A percentile compares a stretch with the other conserved stretches of the same genome.
Conservation (phyloP, 768 basidiomycete species). For the Phlebiopsis flavidoalba region DNA sequence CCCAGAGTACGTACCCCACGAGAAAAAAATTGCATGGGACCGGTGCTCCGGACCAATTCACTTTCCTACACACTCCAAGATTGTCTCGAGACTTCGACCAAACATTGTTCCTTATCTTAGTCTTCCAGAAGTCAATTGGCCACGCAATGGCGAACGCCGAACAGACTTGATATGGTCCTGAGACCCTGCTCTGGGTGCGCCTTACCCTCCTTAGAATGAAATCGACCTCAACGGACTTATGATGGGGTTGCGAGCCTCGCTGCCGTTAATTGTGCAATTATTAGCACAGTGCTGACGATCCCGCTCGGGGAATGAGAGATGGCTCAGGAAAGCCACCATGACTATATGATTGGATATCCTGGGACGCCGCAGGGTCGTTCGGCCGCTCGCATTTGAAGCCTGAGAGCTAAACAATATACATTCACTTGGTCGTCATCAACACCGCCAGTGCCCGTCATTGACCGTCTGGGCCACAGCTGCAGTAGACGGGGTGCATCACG, state of each 20-base stretch:
- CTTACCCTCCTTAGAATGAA: neutral
- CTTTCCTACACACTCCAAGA: neutral
- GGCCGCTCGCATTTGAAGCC: neutral
- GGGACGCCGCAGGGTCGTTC: neutral
- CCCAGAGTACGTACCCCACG: neutral
- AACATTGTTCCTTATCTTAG: neutral
- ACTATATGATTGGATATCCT: neutral
- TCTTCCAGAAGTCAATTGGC: neutral
- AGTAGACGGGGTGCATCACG: neutral
- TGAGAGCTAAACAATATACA: conserved; percentile 1
- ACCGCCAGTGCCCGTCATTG: conserved; percentile 7
- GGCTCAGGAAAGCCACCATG: neutral
- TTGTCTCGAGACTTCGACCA: neutral
- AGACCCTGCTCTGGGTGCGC: neutral
- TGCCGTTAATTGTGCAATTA: neutral
- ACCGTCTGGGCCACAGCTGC: neutral
- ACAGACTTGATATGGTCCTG: neutral
- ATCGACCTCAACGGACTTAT: neutral
- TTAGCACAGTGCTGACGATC: neutral
- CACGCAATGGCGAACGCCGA: neutral
- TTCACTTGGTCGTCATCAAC: neutral
- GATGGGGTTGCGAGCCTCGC: neutral
- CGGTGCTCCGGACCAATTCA: conserved; percentile 1
- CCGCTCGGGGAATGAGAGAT: neutral
- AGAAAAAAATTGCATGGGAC: neutral